Evolutionary conservation across 805 yeast species (phyloP), one percentile per base, ranked within the genome.

Genomic region (Scheffersomyces lignosus): DNA sequence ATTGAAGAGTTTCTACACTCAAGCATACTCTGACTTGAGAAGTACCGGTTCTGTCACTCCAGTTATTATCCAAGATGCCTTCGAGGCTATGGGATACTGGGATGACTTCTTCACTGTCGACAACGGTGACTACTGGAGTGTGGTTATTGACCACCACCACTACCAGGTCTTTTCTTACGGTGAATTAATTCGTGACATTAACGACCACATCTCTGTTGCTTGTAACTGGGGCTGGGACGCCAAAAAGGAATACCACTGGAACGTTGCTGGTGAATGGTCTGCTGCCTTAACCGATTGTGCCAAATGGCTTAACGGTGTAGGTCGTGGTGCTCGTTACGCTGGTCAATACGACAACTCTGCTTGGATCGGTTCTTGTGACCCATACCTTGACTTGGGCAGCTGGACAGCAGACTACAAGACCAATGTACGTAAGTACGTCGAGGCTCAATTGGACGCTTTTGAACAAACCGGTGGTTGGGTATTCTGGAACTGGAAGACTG

Each of bases 401-500:
- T 90, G 93, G 87, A 66, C 86, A 5, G 70, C 66, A 7, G 73
- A 75, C 27, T 74, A 76, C 53, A 78, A 73, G 56, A 52, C 51
- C 16, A 70, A 78, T 46, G 77, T 82, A 31, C 80, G 96, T 60
- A 73, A 67, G 50, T 88, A 72, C 57, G 71, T 89, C 34, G 96
- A 90, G 67, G 96, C 96, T 33, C 96, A 90, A 71, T 67, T 90
- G 54, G 96, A 90, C 57, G 87, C 96, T 1, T 66, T 61, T 37
- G 87, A 81, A 51, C 75, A 74, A 50, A 73, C 79, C 40, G 75
- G 71, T 24, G 98, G 98, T 22, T 90, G 96, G 96, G 77, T 87
- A 40, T 83, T 86, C 71, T 90, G 97, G 97, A 78, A 83, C 60
- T 89, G 87, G 83, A 90, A 89, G 72, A 85, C 96, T 18, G 96